Percentiles rank a stretch among this genome's conserved stretches.
Conservation (phyloP, 345 rosid species). For the Populus euphratica region DNA sequence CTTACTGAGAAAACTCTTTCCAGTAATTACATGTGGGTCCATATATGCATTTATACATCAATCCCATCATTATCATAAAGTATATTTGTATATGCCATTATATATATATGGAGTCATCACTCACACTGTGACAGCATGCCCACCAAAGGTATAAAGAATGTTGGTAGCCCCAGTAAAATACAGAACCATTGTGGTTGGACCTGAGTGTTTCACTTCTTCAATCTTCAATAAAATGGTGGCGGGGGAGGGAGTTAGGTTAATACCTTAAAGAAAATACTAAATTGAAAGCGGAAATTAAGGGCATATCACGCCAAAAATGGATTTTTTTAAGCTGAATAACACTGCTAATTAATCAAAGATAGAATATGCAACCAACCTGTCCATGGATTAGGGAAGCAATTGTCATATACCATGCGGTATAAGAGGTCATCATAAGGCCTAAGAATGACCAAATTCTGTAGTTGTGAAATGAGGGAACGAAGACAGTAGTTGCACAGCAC, state of each 20-base stretch:
- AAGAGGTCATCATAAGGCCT: slow-evolving; percentile 91
- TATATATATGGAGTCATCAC: slow-evolving; percentile 12
- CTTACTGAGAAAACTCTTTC: background rate
- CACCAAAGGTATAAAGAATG: slow-evolving; percentile 95
- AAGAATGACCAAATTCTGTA: slow-evolving; percentile 93
- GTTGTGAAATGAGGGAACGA: slow-evolving; percentile 94
- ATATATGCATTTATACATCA: background rate
- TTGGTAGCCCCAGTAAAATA: slow-evolving; percentile 98
- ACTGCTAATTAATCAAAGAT: background rate
- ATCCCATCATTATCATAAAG: background rate
- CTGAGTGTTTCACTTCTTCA: slow-evolving; percentile 89
- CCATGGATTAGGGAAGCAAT: slow-evolving; percentile 86
- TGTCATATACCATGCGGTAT: slow-evolving; percentile 91
- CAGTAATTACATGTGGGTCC: background rate
- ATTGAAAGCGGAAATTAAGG: background rate
- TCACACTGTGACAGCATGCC: slow-evolving; percentile 99
- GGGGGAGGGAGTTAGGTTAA: background rate
- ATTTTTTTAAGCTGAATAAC: background rate
- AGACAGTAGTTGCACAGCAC: slow-evolving; percentile 96
- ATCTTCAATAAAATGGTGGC: slow-evolving; percentile 31
- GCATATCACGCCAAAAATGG: slow-evolving; percentile 1
- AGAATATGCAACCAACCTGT: slow-evolving; percentile 43
- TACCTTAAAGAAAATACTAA: background rate
- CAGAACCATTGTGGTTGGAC: slow-evolving; percentile 82
- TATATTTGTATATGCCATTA: background rate